A percentile compares a stretch with the other conserved stretches of the same genome.
phyloP scores from a whole-genome alignment of 371 early-diverging fungal genomes.

The Conidiobolus incongruus region DNA sequence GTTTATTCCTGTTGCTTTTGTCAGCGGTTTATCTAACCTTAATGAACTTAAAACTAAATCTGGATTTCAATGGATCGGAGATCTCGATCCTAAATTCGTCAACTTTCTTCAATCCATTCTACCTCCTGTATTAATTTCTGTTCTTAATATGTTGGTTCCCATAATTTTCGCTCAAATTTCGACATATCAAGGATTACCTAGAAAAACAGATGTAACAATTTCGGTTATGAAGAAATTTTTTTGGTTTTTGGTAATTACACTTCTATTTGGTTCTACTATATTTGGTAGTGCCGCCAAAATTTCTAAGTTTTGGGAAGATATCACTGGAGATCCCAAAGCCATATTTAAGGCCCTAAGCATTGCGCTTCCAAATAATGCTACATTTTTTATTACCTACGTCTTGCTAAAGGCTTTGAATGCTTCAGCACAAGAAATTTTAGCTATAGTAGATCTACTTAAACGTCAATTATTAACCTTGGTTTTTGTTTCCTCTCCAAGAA shows the following conservation, averaged over 20 bases:
- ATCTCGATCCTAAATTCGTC: background rate
- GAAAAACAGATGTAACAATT: constrained; percentile 30
- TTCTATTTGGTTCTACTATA: background rate
- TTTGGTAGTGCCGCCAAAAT: constrained; percentile 15
- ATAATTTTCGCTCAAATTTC: constrained; percentile 38
- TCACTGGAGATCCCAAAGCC: constrained; percentile 15
- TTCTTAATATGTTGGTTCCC: constrained; percentile 47
- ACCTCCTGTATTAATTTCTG: constrained; percentile 39
- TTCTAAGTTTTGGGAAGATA: constrained; percentile 14
- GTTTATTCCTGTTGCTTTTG: constrained; percentile 37
- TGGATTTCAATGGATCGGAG: background rate
- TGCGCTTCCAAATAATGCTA: constrained; percentile 34
- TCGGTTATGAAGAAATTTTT: constrained; percentile 36
- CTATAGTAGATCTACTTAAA: constrained; percentile 22
- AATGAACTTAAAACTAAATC: constrained; percentile 21
- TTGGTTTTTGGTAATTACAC: constrained; percentile 30
- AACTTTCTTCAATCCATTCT: constrained; percentile 30
- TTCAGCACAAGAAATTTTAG: constrained; percentile 38
- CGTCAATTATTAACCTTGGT: background rate
- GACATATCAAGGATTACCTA: constrained; percentile 37
- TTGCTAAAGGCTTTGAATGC: constrained; percentile 40
- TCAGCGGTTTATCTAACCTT: constrained; percentile 30
- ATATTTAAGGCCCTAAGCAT: constrained; percentile 16
- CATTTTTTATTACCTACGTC: constrained; percentile 58
- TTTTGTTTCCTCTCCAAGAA: background rate